Percentiles rank a stretch among this genome's conserved stretches.
phyloP scores from a whole-genome alignment of 148 eudicot genomes.

The Spergularia marina region DNA sequence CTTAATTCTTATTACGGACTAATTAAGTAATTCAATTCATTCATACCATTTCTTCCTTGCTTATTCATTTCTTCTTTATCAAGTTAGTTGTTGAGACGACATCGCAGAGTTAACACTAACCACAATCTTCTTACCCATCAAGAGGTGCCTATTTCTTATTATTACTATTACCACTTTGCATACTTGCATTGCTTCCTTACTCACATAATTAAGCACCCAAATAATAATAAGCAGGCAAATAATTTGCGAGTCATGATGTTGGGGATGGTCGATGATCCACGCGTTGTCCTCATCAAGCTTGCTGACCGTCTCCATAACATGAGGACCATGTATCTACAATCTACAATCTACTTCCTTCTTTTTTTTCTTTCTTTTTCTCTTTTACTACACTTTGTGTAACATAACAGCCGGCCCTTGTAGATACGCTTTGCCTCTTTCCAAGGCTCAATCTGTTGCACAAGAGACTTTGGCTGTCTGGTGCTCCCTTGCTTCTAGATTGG shows the following conservation, averaged over 20 bases:
- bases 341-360: too few species aligned
- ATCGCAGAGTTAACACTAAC: constrained; percentile 65
- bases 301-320: constrained; percentile 99
- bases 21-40: too few species aligned
- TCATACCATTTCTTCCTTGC: too few species aligned
- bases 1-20: too few species aligned
- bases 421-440: constrained; percentile 79
- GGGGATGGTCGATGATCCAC: constrained; percentile 99
- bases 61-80: too few species aligned
- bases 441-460: constrained; percentile 90
- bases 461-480: constrained; percentile 96
- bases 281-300: constrained; percentile 94
- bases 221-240: too few species aligned
- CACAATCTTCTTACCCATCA: constrained; percentile 58
- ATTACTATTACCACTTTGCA: too few species aligned
- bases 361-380: too few species aligned
- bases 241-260: constrained; percentile 87
- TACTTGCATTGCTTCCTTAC: too few species aligned
- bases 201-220: too few species aligned
- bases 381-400: neutral
- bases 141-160: too few species aligned
- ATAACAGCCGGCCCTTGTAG: constrained; percentile 29
- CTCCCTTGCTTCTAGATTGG: constrained; percentile 93
- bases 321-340: constrained; percentile 99
- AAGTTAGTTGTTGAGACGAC: constrained; percentile 79